Base-by-base conservation (phyloP, 2,329 filamentous ascomycete species). In the Periconia sp. region DNA sequence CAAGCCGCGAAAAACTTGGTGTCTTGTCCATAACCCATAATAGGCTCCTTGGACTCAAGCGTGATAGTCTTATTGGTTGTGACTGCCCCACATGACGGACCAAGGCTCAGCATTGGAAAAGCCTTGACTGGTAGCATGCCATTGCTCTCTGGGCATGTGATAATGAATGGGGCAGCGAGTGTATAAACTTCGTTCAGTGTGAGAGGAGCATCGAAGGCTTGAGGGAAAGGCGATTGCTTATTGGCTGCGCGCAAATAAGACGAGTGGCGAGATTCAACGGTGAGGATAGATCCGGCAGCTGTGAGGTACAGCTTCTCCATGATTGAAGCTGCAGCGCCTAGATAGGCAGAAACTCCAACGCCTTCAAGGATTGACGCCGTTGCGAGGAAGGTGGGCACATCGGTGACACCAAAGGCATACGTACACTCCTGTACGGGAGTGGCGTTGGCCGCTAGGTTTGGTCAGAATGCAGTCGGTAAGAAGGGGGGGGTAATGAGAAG, bases 201-300 rank as follows among this genome's bases (percentile, higher is more conserved):
- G 25, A 87, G 73, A 0, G 83, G 81, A 17, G 78, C 74, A 50
- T 86, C 84, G 50, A 84, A 85, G 6, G 83, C 68, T 52, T 81
- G 75, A 1, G 84, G 72, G 57, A 82, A 84, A 2, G 83, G 81
- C 4, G 66, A 65, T 55, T 81, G 61, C 35, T 71, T 66, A 13
- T 77, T 67, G 8, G 70, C 70, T 21, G 71, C 66, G 38, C 84
- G 81, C 52, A 86, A 72, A 70, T 84, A 85, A 4, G 85, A 73
- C 2, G 78, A 79, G 71, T 88, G 84, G 8, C 84, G 78, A 22
- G 84, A 77, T 58, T 87, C 84, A 42, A 86, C 78, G 21, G 81
- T 82, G 23, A 88, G 72, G 58, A 88, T 83, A 42, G 78, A 79
- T 18, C 79, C 84, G 1, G 84, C 84, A 4, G 78, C 78, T 0